Conservation (phyloP, 2,329 filamentous ascomycete species). For the Aspergillus persii region DNA sequence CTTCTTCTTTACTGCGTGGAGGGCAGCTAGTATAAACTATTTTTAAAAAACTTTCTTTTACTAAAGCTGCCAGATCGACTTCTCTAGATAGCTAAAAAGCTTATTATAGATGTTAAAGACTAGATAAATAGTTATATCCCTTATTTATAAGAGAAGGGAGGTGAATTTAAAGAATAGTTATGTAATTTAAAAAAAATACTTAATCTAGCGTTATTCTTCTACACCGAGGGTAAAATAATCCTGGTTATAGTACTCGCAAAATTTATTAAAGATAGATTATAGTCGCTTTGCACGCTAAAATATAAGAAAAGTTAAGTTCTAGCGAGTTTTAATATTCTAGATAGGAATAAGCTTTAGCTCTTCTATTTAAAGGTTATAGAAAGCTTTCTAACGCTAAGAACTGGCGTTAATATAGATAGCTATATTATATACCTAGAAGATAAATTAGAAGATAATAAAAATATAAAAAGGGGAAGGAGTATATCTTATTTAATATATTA, state of each 20-base stretch:
- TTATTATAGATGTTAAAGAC: slow-evolving; percentile 12
- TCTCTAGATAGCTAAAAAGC: neutral
- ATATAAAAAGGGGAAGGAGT: no score
- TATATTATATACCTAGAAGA: no score
- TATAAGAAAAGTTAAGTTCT: slow-evolving; percentile 20
- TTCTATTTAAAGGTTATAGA: slow-evolving; percentile 11
- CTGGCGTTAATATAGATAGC: slow-evolving; percentile 13
- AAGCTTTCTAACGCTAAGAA: slow-evolving; percentile 11
- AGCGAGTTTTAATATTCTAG: slow-evolving; percentile 15
- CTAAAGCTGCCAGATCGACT: neutral
- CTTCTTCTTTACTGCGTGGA: slow-evolving; percentile 1
- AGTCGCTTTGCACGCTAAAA: slow-evolving; percentile 13
- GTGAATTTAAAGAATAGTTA: slow-evolving; percentile 19
- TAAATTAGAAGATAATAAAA: no score
- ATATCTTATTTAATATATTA: no score
- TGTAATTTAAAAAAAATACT: slow-evolving; percentile 17
- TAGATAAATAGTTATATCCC: slow-evolving; percentile 13
- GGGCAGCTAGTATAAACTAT: slow-evolving; percentile 8
- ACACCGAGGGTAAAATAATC: neutral
- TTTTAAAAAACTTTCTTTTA: slow-evolving; percentile 15
- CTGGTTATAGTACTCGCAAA: neutral
- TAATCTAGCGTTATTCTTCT: slow-evolving; percentile 11
- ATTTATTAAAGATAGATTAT: slow-evolving; percentile 1
- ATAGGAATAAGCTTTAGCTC: slow-evolving; percentile 14
- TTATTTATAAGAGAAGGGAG: slow-evolving; percentile 9